phyloP scores from a whole-genome alignment of 306 rosid species.

The Senna tora region DNA sequence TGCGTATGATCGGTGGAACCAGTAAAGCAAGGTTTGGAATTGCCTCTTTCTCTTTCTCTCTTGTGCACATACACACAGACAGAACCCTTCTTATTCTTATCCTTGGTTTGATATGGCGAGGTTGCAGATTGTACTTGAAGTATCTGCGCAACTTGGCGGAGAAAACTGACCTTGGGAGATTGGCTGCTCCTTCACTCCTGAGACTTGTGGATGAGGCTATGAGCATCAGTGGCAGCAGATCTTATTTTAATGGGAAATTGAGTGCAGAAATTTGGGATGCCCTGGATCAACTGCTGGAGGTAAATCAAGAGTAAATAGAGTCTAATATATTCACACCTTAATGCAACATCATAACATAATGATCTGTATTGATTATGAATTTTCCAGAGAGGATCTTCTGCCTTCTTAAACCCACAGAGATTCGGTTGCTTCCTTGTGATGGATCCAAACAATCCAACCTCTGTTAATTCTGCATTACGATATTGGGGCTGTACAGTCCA shows the following conservation, averaged over 20 bases:
- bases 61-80: slow-evolving; percentile 1
- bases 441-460: slow-evolving; percentile 70
- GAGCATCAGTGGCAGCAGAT: slow-evolving; percentile 52
- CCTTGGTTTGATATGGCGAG: slow-evolving; percentile 30
- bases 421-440: slow-evolving; percentile 82
- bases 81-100: slow-evolving; percentile 4
- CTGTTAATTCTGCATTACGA: slow-evolving; percentile 72
- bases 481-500: slow-evolving; percentile 97
- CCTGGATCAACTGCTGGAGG: slow-evolving; percentile 19
- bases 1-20: slow-evolving; percentile 75
- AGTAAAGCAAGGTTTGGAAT: slow-evolving; percentile 80
- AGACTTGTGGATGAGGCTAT: slow-evolving; percentile 91
- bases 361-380: slow-evolving; percentile 36
- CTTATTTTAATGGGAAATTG: slow-evolving; percentile 16
- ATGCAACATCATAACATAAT: slow-evolving; percentile 31
- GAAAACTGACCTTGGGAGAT: slow-evolving; percentile 93
- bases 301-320: slow-evolving; percentile 38
- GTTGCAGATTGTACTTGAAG: slow-evolving; percentile 78
- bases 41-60: slow-evolving; percentile 24
- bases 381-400: slow-evolving; percentile 76
- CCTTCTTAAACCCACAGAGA: slow-evolving; percentile 69
- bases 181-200: slow-evolving; percentile 85
- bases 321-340: slow-evolving; percentile 19
- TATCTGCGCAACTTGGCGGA: slow-evolving; percentile 74
- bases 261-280: too few relatives aligned